Evolutionary conservation across 257 asterid species (phyloP), one percentile per base, ranked within the genome.

Genomic region (Cynanchum wilfordii): DNA sequence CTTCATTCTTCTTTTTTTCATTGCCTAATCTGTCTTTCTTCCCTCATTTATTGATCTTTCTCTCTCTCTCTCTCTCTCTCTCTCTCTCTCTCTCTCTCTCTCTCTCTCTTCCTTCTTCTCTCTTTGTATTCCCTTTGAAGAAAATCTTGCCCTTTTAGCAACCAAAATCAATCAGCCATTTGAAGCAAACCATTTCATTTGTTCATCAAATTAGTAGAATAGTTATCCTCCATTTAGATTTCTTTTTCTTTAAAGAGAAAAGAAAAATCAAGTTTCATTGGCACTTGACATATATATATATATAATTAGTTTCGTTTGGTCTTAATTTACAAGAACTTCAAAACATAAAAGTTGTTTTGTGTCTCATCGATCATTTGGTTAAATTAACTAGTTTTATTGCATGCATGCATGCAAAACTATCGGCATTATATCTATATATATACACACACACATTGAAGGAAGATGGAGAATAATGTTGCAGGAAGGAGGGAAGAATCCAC

Each of bases 331-430:
- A 42, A 42, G 47, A 42, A 42, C 47, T 42, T 42, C 11, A 7
- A 7, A 11, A 42, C 11, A 30, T 30, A 33, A 33, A 33, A 50
- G 70, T 68, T 40, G 59, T 66, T 71, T 68, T 30, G 44, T 70
- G 24, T 15, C 10, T 54, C 2, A 19, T 16, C 15, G 19, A 4
- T 33, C 36, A 13, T 36, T 36, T 44, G 19, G 29, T 64, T 15
- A 69, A 30, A 30, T 69, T 52, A 77, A 74, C 59, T 67, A 73
- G 11, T n/a, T 40, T 55, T 33, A 33, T 33, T 66, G 78, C 68
- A 69, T 68, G 76, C 75, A 65, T 87, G 90, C 90, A 87, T 84
- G 95, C 75, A 40, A 7, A 40, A 79, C 60, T 62, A 20, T 62
- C 80, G 24, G 74, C 74, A 69, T 68, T 36, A 63, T 42, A 57